Percentiles rank a stretch among this genome's conserved stretches.
Conservation (phyloP, 257 asterid genomes). For the Ajuga chamaepitys region DNA sequence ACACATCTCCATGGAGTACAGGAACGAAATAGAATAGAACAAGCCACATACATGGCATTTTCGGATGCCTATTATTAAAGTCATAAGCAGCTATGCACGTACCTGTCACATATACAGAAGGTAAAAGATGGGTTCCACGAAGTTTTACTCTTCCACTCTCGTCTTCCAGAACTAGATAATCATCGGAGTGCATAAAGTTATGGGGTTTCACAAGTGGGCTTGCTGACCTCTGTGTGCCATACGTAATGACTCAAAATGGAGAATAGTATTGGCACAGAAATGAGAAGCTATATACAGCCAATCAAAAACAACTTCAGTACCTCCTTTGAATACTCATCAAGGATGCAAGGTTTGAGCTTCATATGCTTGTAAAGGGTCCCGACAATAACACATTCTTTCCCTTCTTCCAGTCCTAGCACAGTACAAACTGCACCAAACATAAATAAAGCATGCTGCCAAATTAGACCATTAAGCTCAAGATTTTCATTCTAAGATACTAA, state of each 20-base stretch:
- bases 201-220: constrained; percentile 65
- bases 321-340: constrained; percentile 96
- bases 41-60: not conserved
- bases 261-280: constrained; percentile 1
- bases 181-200: constrained; percentile 68
- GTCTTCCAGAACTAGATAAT: constrained; percentile 78
- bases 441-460: not conserved
- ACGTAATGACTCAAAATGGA: constrained; percentile 9
- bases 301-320: constrained; percentile 25
- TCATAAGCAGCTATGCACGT: constrained; percentile 14
- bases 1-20: not conserved
- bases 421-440: constrained; percentile 63
- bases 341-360: constrained; percentile 88
- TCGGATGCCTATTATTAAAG: not conserved
- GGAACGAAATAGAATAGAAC: not conserved
- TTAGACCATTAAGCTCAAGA: constrained; percentile 11
- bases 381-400: constrained; percentile 73
- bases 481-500: not conserved
- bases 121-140: constrained; percentile 49
- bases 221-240: constrained; percentile 60
- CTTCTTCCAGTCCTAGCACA: constrained; percentile 77
- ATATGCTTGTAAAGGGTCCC: constrained; percentile 92
- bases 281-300: not conserved
- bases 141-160: constrained; percentile 97
- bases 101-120: constrained; percentile 88